Percentiles rank a stretch among this genome's conserved stretches.
phyloP scores from a whole-genome alignment of 345 rosid genomes.

The Eucalyptus guilfoylei region DNA sequence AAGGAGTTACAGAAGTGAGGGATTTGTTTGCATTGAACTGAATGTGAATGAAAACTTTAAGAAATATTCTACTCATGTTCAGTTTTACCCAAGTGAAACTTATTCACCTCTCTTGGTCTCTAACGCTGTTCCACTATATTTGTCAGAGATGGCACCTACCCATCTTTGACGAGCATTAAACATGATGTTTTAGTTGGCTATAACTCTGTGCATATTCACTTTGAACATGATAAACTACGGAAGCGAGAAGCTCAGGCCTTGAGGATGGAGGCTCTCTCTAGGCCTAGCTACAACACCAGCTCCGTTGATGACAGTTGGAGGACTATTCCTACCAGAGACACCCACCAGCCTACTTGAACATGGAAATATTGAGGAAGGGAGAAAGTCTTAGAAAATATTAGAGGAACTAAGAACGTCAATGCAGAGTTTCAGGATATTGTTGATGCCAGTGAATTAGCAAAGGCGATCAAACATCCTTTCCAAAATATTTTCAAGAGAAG shows the following conservation, averaged over 20 bases:
- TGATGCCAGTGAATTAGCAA: conserved; percentile 83
- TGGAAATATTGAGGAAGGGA: conserved; percentile 45
- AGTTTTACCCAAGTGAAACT: neutral
- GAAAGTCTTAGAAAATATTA: conserved; percentile 51
- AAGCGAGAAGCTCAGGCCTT: conserved; percentile 62
- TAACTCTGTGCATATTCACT: conserved; percentile 69
- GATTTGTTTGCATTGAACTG: neutral
- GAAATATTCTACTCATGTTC: neutral
- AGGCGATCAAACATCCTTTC: conserved; percentile 75
- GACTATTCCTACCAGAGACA: conserved; percentile 67
- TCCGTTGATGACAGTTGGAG: conserved; percentile 70
- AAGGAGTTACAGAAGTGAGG: neutral
- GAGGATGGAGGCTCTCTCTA: conserved; percentile 97
- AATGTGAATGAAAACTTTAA: neutral
- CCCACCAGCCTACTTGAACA: conserved; percentile 83
- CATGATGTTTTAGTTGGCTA: conserved; percentile 93
- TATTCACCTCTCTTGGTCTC: neutral
- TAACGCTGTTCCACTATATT: conserved; percentile 77
- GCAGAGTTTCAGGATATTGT: conserved; percentile 85
- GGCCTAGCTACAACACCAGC: conserved; percentile 89
- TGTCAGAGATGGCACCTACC: conserved; percentile 92
- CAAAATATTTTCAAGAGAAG: conserved; percentile 62
- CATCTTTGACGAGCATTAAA: conserved; percentile 86
- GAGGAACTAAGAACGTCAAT: conserved; percentile 57
- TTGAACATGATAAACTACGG: conserved; percentile 94